Percentiles rank a stretch among this genome's conserved stretches.
Evolutionary conservation across 2,329 filamentous ascomycete genomes (phyloP).

Genomic region (Sporothrix luriei): DNA sequence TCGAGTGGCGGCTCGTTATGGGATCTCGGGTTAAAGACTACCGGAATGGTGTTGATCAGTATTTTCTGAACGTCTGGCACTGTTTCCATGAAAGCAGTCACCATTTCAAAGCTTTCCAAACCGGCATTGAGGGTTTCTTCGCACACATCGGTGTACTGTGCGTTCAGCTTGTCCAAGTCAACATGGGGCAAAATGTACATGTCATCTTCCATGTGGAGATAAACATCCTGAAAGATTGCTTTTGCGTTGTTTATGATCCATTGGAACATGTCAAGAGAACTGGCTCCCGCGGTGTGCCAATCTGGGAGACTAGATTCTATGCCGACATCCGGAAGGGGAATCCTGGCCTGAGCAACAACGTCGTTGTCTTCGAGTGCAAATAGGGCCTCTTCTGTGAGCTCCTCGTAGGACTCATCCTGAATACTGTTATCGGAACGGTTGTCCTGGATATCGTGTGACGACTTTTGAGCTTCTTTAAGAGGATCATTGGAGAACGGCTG

Average conservation of each 20-base stretch:
- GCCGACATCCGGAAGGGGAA: conserved; percentile 15
- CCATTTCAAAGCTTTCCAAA: not conserved
- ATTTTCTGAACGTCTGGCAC: not conserved
- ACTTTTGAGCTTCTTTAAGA: too few species aligned
- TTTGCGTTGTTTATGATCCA: conserved; percentile 8
- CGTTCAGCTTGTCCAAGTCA: not conserved
- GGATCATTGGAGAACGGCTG: not conserved
- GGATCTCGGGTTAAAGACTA: too few species aligned
- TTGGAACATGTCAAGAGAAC: not conserved
- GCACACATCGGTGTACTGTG: not conserved
- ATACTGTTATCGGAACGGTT: not conserved
- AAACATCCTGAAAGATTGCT: not conserved
- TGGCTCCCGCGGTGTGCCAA: not conserved
- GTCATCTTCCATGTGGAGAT: not conserved
- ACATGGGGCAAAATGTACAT: not conserved
- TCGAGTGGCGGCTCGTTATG: not conserved
- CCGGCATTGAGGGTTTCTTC: not conserved
- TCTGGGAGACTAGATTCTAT: not conserved
- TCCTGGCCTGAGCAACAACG: conserved; percentile 19
- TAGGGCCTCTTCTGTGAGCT: not conserved
- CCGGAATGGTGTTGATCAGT: not conserved
- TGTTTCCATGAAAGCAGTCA: not conserved
- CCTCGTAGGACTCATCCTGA: not conserved
- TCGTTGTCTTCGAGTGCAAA: conserved; percentile 20
- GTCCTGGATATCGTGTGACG: not conserved